Evolutionary conservation across 139 green algal genomes (phyloP), one percentile per base, ranked within the genome.

Genomic region (Auxenochlorella pyrenoidosa): DNA sequence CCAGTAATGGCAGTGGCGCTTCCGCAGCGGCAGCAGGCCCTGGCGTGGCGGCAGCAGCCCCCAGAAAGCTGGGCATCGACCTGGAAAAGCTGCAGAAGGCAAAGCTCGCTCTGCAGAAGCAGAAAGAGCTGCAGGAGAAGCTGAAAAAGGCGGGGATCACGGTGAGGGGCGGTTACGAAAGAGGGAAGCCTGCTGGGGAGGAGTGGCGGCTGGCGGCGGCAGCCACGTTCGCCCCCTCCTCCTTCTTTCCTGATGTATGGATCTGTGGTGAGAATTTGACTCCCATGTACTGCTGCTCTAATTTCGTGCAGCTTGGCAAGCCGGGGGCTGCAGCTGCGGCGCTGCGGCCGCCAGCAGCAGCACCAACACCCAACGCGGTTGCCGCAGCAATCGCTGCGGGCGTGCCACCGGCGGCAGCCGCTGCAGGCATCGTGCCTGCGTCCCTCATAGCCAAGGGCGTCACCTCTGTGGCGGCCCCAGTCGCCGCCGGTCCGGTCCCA

Each of bases 51-150:
- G 40, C 40, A 19, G 40, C 16, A 34, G 72, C 24, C 8, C 40
- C 76, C 76, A 85, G 60, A 15, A 86, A 86, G 73, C 80, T 78
- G 2, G 78, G 76, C 58, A 83, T 90, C 43, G 75, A 86, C 34
- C 54, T 88, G 51, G 73, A 77, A 3, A 78, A 86, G 36, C 65
- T 92, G 65, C 72, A 90, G 66, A 89, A 89, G 82, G 89, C 89
- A 32, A 92, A 90, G 75, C 80, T 79, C 68, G 86, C 86, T 4
- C 66, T 92, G 47, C 73, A 92, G 68, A 82, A 83, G 82, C 82
- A 92, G 41, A 87, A 87, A n/a, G 82, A 86, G 82, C 70, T 92
- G 30, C 85, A 82, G 24, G 86, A 90, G 28, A 90, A 81, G 71
- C 54, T 90, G 26, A 90, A 90, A 36, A 87, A 88, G 82, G 82